Conservation (phyloP, 2,329 filamentous ascomycete species). For the Ophiostoma sp. region DNA sequence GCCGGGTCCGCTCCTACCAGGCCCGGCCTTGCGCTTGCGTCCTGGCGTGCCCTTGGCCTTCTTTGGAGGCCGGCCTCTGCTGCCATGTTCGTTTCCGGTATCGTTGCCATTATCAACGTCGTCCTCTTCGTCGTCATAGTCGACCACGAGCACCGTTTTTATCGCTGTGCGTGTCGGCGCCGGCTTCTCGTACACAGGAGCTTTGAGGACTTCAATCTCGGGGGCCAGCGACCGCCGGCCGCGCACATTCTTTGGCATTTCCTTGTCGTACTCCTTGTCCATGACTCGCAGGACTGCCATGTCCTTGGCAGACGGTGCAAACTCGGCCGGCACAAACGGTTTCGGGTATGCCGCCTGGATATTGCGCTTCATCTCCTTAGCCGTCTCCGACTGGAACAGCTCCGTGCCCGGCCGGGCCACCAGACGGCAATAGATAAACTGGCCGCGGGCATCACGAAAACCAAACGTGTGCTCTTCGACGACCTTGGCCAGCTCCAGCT, state of each 20-base stretch:
- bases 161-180: neutral
- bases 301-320: slow-evolving; percentile 37
- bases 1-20: neutral
- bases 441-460: slow-evolving; percentile 40
- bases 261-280: slow-evolving; percentile 26
- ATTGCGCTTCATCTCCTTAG: slow-evolving; percentile 40
- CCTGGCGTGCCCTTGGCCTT: slow-evolving; percentile 4
- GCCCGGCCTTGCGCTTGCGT: slow-evolving; percentile 14
- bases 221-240: slow-evolving; percentile 36
- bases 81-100: neutral
- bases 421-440: slow-evolving; percentile 42
- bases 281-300: slow-evolving; percentile 31
- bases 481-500: slow-evolving; percentile 36
- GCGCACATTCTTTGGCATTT: slow-evolving; percentile 28
- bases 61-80: neutral
- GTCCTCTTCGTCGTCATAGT: slow-evolving; percentile 9
- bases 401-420: slow-evolving; percentile 41
- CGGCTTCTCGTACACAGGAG: slow-evolving; percentile 43
- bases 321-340: slow-evolving; percentile 40
- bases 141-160: slow-evolving; percentile 14
- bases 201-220: slow-evolving; percentile 46
- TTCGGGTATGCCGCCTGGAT: slow-evolving; percentile 46
- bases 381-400: slow-evolving; percentile 40
- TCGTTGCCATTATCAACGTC: neutral
- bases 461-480: slow-evolving; percentile 42